Conservation (phyloP, 441 rosid species). For the Arabidopsis hybrid region DNA sequence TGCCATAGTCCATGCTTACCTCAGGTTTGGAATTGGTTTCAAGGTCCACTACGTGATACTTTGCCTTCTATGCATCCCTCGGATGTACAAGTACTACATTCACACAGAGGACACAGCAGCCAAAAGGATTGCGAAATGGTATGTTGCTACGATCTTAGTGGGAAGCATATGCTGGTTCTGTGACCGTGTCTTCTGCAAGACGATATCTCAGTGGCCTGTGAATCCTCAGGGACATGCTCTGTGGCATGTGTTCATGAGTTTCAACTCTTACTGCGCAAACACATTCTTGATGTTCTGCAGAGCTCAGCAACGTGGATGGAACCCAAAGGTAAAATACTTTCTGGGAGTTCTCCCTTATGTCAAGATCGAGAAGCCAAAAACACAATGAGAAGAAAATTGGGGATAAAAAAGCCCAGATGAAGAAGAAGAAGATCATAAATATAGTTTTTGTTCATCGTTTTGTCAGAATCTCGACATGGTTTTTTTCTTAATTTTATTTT, state of each 20-base stretch:
- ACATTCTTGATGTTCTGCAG: slow-evolving; percentile 95
- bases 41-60: slow-evolving; percentile 81
- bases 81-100: slow-evolving; percentile 96
- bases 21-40: slow-evolving; percentile 81
- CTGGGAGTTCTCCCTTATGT: slow-evolving; percentile 78
- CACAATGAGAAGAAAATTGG: slow-evolving; percentile 53
- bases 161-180: slow-evolving; percentile 78
- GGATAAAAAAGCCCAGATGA: slow-evolving; percentile 59
- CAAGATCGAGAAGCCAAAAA: slow-evolving; percentile 78
- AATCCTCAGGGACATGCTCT: slow-evolving; percentile 95
- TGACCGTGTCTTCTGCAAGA: slow-evolving; percentile 68
- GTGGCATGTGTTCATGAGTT: slow-evolving; percentile 87
- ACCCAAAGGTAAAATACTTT: slow-evolving; percentile 66
- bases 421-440: slow-evolving; percentile 50
- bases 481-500: slow-evolving; percentile 23
- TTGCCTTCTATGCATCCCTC: slow-evolving; percentile 88
- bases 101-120: slow-evolving; percentile 70
- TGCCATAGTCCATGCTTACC: slow-evolving; percentile 66
- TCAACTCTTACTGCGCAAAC: slow-evolving; percentile 83
- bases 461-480: slow-evolving; percentile 15
- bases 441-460: slow-evolving; percentile 44
- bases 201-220: slow-evolving; percentile 62
- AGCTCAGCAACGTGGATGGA: slow-evolving; percentile 85
- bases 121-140: slow-evolving; percentile 73
- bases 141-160: slow-evolving; percentile 61